phyloP scores from a whole-genome alignment of 495 filamentous ascomycete genomes.

The Choiromyces venosus region DNA sequence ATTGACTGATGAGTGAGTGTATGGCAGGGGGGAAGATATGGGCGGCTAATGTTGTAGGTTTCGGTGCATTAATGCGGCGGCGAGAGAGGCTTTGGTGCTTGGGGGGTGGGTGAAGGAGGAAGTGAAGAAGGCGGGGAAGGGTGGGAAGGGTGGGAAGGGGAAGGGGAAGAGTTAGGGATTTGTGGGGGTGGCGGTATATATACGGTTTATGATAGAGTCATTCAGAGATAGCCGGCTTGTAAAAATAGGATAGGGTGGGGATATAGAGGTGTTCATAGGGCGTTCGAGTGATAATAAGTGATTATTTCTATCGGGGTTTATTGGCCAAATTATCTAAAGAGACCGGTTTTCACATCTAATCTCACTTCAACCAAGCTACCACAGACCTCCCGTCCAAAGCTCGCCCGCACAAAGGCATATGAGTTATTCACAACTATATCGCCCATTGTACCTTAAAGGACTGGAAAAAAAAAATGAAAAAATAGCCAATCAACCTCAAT shows the following conservation, averaged over 20 bases:
- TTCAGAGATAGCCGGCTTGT: background rate
- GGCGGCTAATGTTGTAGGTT: slow-evolving; percentile 51
- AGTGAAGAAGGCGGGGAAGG: background rate
- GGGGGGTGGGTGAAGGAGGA: slow-evolving; percentile 57
- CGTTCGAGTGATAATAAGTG: background rate
- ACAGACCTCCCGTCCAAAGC: background rate
- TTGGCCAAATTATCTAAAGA: background rate
- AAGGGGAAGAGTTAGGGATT: background rate
- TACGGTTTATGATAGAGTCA: background rate
- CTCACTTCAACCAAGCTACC: background rate
- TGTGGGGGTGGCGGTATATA: background rate
- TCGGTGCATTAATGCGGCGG: slow-evolving; percentile 76
- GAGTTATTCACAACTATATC: background rate
- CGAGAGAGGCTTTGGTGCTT: slow-evolving; percentile 75
- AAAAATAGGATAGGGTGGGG: background rate
- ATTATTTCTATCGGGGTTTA: background rate
- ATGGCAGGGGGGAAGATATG: background rate
- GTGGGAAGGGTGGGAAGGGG: background rate
- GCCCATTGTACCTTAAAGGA: background rate
- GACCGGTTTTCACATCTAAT: background rate
- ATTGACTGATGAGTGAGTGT: background rate
- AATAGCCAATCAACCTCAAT: background rate
- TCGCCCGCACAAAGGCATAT: background rate
- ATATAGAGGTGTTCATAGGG: background rate
- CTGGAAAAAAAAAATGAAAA: background rate